These are phyloP conservation scores for Byssochlamys sp. DNA, from an alignment of 2,329 filamentous ascomycete species.

Conservation along the genomic window DNA sequence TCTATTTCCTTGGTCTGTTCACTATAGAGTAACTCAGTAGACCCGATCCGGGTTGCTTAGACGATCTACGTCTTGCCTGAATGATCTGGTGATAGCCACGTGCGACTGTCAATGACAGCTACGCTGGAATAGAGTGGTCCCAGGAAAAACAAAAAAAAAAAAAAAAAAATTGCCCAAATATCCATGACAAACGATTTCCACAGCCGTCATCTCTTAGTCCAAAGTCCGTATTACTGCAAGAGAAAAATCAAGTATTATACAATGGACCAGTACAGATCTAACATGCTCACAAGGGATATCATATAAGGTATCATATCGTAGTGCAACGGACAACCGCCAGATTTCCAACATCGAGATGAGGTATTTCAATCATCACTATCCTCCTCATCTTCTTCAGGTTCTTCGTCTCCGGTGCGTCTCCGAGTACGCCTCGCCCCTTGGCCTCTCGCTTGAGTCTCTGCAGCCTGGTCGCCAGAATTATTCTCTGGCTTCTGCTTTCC, in stretches of 20 bases:
- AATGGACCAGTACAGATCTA: background rate
- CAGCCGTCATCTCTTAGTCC: background rate
- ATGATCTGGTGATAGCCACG: background rate
- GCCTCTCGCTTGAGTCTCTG: background rate
- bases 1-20: background rate
- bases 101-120: background rate
- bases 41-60: background rate
- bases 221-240: background rate
- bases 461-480: background rate
- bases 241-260: background rate
- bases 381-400: background rate
- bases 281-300: background rate
- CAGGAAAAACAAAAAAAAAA: background rate
- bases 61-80: background rate
- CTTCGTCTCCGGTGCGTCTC: background rate
- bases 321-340: background rate
- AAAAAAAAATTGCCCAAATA: background rate
- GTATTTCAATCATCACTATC: background rate
- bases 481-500: conserved; percentile 8
- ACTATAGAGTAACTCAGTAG: background rate
- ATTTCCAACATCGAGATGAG: background rate
- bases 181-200: background rate
- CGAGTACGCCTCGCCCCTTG: background rate
- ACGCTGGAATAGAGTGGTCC: background rate
- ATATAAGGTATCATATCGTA: background rate